Evolutionary conservation across 495 filamentous ascomycete genomes (phyloP).

Genomic region (Peziza echinospora): DNA sequence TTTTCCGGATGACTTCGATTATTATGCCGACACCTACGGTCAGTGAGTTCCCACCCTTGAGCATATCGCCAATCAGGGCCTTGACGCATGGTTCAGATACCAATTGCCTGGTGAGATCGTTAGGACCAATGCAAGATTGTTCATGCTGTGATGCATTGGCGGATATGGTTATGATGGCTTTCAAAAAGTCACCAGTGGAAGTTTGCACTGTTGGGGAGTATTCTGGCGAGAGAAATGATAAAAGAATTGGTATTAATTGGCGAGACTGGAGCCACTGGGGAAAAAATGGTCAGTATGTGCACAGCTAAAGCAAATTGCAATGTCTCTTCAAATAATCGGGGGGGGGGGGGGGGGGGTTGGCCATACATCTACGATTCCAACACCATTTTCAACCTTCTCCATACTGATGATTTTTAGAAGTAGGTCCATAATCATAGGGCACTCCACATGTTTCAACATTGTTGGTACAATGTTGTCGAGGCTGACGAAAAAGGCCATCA

Average conservation of each 20-base stretch:
- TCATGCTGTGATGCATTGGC: constrained; percentile 96
- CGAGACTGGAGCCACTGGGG: constrained; percentile 78
- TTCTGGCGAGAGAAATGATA: constrained; percentile 69
- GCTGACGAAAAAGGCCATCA: constrained; percentile 71
- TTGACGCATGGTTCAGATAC: constrained; percentile 75
- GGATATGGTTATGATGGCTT: constrained; percentile 96
- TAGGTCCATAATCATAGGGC: constrained; percentile 96
- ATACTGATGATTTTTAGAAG: constrained; percentile 92
- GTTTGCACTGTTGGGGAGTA: constrained; percentile 76
- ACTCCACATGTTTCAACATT: constrained; percentile 87
- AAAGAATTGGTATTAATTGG: constrained; percentile 66
- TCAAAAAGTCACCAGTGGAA: constrained; percentile 91
- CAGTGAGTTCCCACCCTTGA: constrained; percentile 77
- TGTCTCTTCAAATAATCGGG: too few species aligned
- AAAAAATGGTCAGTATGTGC: not conserved
- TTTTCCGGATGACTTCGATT: constrained; percentile 97
- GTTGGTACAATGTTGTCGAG: constrained; percentile 59
- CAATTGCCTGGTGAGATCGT: constrained; percentile 84
- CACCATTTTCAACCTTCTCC: constrained; percentile 76
- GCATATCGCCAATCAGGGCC: constrained; percentile 69
- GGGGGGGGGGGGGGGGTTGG: not conserved
- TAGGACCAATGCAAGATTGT: constrained; percentile 91
- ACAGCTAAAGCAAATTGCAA: not conserved
- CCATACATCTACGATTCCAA: constrained; percentile 84
- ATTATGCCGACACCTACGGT: constrained; percentile 95